Conservation (phyloP, 1,139 yeast genomes). For the Kurtzmaniella natalensis region DNA sequence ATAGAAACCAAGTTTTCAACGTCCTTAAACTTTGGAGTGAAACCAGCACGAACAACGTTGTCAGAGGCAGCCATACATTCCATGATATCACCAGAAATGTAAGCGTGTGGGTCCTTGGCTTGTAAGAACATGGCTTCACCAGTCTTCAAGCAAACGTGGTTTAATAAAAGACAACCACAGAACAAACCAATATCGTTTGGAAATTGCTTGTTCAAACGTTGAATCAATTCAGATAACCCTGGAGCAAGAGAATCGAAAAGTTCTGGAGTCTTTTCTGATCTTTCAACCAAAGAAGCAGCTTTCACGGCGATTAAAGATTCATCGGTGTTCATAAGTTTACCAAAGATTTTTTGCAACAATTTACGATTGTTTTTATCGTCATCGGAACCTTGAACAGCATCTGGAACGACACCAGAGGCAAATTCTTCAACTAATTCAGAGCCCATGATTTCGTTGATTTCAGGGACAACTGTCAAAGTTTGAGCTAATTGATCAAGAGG, state of each 20-base stretch:
- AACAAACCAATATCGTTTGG: slow-evolving; percentile 93
- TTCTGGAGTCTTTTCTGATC: slow-evolving; percentile 53
- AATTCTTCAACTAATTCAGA: slow-evolving; percentile 52
- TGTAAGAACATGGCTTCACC: slow-evolving; percentile 97
- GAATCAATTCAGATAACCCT: slow-evolving; percentile 65
- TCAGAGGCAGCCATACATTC: slow-evolving; percentile 99
- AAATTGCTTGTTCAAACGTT: slow-evolving; percentile 78
- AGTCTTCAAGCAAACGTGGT: slow-evolving; percentile 75
- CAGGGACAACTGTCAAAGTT: slow-evolving; percentile 69
- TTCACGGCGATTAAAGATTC: slow-evolving; percentile 49
- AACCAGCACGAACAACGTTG: slow-evolving; percentile 96
- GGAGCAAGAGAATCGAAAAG: slow-evolving; percentile 39
- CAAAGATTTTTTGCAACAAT: slow-evolving; percentile 70
- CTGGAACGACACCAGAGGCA: slow-evolving; percentile 40
- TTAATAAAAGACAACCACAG: slow-evolving; percentile 89
- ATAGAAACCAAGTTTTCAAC: slow-evolving; percentile 82
- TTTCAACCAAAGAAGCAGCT: slow-evolving; percentile 58
- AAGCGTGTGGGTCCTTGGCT: slow-evolving; percentile 98
- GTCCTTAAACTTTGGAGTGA: slow-evolving; percentile 97
- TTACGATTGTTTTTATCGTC: slow-evolving; percentile 54
- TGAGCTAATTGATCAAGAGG: slow-evolving; percentile 74
- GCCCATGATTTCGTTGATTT: slow-evolving; percentile 69
- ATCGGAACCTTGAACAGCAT: slow-evolving; percentile 38
- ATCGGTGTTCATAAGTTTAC: slow-evolving; percentile 75
- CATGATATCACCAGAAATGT: slow-evolving; percentile 92